phyloP scores from a whole-genome alignment of 176 grass and related monocot species.

The Dactylis glomerata region DNA sequence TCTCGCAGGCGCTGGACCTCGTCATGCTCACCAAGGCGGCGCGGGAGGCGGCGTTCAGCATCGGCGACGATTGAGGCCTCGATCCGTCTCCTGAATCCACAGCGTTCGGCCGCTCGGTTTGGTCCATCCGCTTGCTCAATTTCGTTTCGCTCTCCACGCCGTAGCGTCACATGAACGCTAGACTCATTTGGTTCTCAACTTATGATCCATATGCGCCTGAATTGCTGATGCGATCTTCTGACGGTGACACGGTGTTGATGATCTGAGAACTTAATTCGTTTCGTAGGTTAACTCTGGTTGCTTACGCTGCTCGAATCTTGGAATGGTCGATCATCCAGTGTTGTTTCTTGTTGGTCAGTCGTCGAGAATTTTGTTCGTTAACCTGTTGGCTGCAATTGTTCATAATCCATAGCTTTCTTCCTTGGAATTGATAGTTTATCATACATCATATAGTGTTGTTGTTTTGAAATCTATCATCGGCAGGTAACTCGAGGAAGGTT shows the following conservation, averaged over 20 bases:
- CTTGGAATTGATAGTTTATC: background rate
- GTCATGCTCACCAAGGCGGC: background rate
- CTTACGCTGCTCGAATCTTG: background rate
- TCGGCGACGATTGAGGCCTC: background rate
- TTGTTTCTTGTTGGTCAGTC: background rate
- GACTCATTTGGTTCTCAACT: background rate
- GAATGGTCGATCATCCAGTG: background rate
- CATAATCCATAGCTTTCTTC: background rate
- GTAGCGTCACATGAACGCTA: background rate
- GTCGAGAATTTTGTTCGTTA: background rate
- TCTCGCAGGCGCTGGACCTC: background rate
- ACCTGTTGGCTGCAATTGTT: background rate
- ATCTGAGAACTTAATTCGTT: background rate
- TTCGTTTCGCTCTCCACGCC: background rate
- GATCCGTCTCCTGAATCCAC: background rate
- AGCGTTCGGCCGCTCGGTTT: background rate
- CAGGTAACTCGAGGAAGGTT: background rate
- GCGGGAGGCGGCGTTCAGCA: background rate
- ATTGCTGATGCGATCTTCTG: background rate
- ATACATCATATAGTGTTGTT: no score
- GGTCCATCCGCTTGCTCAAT: background rate
- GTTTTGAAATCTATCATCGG: no score
- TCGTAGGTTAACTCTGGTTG: background rate
- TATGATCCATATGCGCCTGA: background rate
- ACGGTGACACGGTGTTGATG: background rate